Conservation (phyloP, 148 eudicot genomes). For the Cornus suecica region DNA sequence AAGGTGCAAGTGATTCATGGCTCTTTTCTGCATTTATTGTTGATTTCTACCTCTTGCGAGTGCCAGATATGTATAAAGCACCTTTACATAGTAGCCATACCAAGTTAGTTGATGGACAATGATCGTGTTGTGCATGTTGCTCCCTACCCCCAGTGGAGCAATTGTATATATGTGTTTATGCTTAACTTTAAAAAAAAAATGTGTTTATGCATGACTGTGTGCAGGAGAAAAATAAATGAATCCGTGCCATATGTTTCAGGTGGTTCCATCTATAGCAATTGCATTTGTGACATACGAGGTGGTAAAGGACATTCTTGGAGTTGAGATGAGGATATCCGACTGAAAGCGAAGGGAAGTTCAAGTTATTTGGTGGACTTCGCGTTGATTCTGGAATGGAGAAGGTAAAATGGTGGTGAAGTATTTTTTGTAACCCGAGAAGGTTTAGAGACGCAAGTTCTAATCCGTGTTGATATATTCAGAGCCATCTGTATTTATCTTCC, state of each 20-base stretch:
- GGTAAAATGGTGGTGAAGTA: background rate
- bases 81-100: too few species aligned
- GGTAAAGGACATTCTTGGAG: constrained; percentile 79
- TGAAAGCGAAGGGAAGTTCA: constrained; percentile 23
- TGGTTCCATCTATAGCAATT: constrained; percentile 84
- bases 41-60: too few species aligned
- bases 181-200: too few species aligned
- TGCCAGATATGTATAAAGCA: too few species aligned
- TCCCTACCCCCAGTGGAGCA: too few species aligned
- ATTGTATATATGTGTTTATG: too few species aligned
- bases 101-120: too few species aligned
- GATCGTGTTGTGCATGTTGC: too few species aligned
- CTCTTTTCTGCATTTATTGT: too few species aligned
- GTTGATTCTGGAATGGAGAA: constrained; percentile 7
- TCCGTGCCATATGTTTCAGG: constrained; percentile 38
- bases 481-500: constrained; percentile 8
- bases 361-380: constrained; percentile 9
- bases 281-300: constrained; percentile 87
- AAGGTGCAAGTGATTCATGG: too few species aligned
- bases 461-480: constrained; percentile 10
- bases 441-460: constrained; percentile 8
- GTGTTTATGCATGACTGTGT: background rate
- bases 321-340: constrained; percentile 86
- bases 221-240: background rate
- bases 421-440: background rate